Evolutionary conservation across 2,329 filamentous ascomycete genomes (phyloP).

Genomic region (Myriosclerotinia scirpicola): DNA sequence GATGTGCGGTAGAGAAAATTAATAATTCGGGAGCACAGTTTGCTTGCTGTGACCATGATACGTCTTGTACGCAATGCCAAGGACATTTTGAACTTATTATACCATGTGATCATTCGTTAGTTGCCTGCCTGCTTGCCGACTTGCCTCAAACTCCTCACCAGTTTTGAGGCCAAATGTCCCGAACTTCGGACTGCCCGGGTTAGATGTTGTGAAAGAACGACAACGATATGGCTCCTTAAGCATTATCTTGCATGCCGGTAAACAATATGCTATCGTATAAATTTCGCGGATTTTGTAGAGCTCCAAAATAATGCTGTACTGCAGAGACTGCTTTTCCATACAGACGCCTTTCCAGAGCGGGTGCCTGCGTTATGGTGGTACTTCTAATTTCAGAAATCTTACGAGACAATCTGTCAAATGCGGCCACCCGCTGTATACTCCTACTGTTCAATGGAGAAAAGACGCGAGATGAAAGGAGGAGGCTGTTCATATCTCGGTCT

Average conservation of each 20-base stretch:
- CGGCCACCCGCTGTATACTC: no score
- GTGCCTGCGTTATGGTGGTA: background rate
- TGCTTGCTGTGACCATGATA: no score
- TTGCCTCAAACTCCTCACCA: background rate
- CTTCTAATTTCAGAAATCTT: background rate
- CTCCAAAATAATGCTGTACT: no score
- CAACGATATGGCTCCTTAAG: background rate
- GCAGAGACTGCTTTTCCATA: no score
- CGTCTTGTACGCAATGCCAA: background rate
- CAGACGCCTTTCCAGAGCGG: background rate
- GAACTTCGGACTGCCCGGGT: no score
- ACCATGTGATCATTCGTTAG: background rate
- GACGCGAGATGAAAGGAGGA: background rate
- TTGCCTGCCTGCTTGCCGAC: background rate
- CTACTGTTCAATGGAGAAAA: background rate
- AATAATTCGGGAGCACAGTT: accelerated
- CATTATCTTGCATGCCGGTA: background rate
- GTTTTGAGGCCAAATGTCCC: background rate
- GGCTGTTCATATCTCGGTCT: background rate
- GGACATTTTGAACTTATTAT: background rate
- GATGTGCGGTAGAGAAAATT: no score
- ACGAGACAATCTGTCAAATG: background rate
- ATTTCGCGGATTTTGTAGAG: background rate
- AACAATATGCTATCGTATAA: background rate
- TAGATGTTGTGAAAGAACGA: background rate